Evolutionary conservation across 2,329 filamentous ascomycete genomes (phyloP), one percentile per base, ranked within the genome.

Genomic region (Venturia asperata): DNA sequence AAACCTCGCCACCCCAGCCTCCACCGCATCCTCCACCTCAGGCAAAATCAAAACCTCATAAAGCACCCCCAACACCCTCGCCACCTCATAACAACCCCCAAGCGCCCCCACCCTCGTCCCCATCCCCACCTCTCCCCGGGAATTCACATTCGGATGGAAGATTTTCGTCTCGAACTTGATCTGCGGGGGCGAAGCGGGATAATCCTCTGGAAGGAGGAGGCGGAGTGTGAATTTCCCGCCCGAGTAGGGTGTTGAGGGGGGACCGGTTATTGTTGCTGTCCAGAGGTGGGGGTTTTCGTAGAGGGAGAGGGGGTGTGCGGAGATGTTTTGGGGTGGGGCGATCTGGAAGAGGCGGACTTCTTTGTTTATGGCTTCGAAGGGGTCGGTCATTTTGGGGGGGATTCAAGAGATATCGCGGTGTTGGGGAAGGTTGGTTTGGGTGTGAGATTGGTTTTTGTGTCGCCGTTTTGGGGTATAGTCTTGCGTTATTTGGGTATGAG

Each of bases 141-240:
- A 83, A 76, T 96, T 91, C 66, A 97, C 85, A 78, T 97, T 97
- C 60, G 92, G 92, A 80, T 97, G 92, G 83, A 96, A 97, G 81
- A 96, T 89, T 78, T 92, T 93, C 62, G 92, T 96, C 69, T 81
- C 80, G 83, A 96, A 96, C 72, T 83, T 86, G 70, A 95, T 82
- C 66, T 83, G 80, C 19, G 92, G 92, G 27, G 91, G 86, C 77
- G 93, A 94, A 86, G 96, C 96, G 42, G 92, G 92, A 80, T 96
- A 96, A 72, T 91, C 88, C 70, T 81, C 78, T 17, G 92, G 91
- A 17, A 97, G 85, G 49, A 77, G 81, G 70, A 96, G 81, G 68
- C 86, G 78, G 67, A 97, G 78, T 69, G 85, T 84, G 83, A 91
- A 97, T 69, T 79, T 80, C 72, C 92, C 92, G 70, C 85, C 87